phyloP scores from a whole-genome alignment of 148 eudicot species.

The Rhododendron henanense region DNA sequence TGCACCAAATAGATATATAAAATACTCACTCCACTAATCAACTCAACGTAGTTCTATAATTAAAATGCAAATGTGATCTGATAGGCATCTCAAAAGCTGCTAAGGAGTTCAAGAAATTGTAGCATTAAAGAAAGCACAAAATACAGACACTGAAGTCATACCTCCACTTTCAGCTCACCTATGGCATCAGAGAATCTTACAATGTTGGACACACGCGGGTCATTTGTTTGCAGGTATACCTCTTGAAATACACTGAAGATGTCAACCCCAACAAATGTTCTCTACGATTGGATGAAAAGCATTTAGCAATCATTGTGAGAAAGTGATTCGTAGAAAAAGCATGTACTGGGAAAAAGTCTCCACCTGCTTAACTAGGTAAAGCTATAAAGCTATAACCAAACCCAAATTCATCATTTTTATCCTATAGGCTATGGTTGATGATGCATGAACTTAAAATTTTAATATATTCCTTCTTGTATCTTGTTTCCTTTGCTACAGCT shows the following conservation, averaged over 20 bases:
- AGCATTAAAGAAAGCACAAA: neutral
- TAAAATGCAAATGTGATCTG: neutral
- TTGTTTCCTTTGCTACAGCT: neutral
- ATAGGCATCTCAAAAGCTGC: conserved; percentile 7
- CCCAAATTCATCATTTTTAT: neutral
- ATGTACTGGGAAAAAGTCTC: neutral
- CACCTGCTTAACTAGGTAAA: neutral
- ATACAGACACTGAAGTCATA: conserved; percentile 16
- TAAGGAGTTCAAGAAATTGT: neutral
- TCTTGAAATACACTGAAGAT: conserved; percentile 92
- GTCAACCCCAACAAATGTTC: conserved; percentile 96
- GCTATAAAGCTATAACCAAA: neutral
- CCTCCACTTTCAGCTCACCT: conserved; percentile 99
- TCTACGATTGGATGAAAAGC: conserved; percentile 34
- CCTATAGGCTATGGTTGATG: neutral
- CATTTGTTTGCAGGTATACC: conserved; percentile 62
- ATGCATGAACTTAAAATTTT: neutral
- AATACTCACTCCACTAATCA: neutral
- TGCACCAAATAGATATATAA: neutral
- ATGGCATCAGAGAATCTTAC: conserved; percentile 83
- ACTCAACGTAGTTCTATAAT: neutral
- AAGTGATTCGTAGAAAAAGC: neutral
- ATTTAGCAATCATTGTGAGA: neutral
- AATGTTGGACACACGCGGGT: conserved; percentile 93
- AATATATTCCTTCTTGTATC: neutral